Percentiles rank a stretch among this genome's conserved stretches.
These are phyloP conservation scores for Cutaneotrichosporon curvatum DNA, from an alignment of 1,284 basidiomycete species.

Conservation along the genomic window DNA sequence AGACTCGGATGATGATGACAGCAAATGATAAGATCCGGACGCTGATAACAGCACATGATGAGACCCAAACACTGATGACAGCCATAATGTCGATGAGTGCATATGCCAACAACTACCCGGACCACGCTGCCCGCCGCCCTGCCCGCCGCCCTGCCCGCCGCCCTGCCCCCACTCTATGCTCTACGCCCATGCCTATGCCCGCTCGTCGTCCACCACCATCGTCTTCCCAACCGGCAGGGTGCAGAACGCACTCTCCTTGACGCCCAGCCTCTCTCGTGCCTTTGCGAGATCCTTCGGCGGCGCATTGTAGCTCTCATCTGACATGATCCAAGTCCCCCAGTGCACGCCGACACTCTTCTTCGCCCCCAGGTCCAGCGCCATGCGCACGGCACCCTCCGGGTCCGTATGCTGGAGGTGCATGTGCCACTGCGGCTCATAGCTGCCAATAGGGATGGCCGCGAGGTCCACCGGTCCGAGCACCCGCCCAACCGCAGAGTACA, in stretches of 20 bases:
- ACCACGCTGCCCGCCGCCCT: no score
- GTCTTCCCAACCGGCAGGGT: constrained; percentile 37
- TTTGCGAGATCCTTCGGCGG: constrained; percentile 36
- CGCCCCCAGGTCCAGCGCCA: constrained; percentile 40
- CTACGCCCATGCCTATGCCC: no score
- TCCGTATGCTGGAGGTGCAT: constrained; percentile 46
- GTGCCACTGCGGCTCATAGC: constrained; percentile 46
- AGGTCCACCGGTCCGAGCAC: constrained; percentile 47
- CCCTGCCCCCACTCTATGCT: no score
- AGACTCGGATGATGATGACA: no score
- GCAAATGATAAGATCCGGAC: no score
- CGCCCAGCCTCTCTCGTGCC: constrained; percentile 30
- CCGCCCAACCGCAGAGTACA: constrained; percentile 46
- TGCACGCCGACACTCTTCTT: constrained; percentile 45
- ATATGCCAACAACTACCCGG: no score
- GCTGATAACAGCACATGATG: no score
- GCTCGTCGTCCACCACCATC: constrained; percentile 30
- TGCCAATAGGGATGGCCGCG: constrained; percentile 49
- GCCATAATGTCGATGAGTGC: no score
- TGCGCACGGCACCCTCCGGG: constrained; percentile 45
- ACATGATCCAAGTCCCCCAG: constrained; percentile 50
- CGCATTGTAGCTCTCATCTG: constrained; percentile 44
- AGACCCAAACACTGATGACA: no score
- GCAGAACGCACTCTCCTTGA: constrained; percentile 29
- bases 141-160: no score